phyloP scores from a whole-genome alignment of 495 filamentous ascomycete species.

The Penicillium steckii region DNA sequence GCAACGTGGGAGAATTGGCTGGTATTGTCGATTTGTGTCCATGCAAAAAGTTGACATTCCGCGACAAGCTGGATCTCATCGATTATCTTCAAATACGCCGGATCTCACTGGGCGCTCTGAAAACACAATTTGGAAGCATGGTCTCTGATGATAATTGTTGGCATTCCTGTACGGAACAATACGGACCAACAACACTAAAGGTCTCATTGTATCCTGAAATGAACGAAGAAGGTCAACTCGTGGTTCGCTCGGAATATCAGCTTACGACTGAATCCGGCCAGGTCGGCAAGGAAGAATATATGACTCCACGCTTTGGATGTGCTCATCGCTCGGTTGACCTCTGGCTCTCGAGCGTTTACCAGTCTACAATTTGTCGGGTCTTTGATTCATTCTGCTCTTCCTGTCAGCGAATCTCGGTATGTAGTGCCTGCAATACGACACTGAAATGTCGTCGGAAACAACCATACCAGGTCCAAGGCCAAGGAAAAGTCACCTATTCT shows the following conservation, averaged over 20 bases:
- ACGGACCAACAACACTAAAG: slow-evolving; percentile 39
- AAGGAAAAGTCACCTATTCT: slow-evolving; percentile 32
- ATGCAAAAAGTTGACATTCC: slow-evolving; percentile 48
- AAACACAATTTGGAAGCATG: slow-evolving; percentile 29
- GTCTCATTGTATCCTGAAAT: slow-evolving; percentile 41
- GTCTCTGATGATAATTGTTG: slow-evolving; percentile 39
- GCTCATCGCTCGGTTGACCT: slow-evolving; percentile 47
- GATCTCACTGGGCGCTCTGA: slow-evolving; percentile 27
- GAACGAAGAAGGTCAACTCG: slow-evolving; percentile 31
- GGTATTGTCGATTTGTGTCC: slow-evolving; percentile 48
- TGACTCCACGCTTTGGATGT: slow-evolving; percentile 47
- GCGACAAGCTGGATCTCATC: slow-evolving; percentile 39
- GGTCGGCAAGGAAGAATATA: slow-evolving; percentile 42
- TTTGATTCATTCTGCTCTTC: slow-evolving; percentile 39
- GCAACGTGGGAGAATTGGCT: slow-evolving; percentile 40
- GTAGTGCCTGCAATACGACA: slow-evolving; percentile 38
- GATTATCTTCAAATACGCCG: slow-evolving; percentile 35
- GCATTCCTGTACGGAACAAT: slow-evolving; percentile 46
- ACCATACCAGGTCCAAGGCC: slow-evolving; percentile 24
- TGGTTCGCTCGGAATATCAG: slow-evolving; percentile 43
- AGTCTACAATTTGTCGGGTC: slow-evolving; percentile 40
- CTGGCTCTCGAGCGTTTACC: slow-evolving; percentile 45
- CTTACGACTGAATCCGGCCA: slow-evolving; percentile 37
- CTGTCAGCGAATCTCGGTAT: slow-evolving; percentile 41
- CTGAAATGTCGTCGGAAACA: slow-evolving; percentile 41